Evolutionary conservation across 805 yeast genomes (phyloP), one percentile per base, ranked within the genome.

Genomic region (Wickerhamomyces ciferrii): DNA sequence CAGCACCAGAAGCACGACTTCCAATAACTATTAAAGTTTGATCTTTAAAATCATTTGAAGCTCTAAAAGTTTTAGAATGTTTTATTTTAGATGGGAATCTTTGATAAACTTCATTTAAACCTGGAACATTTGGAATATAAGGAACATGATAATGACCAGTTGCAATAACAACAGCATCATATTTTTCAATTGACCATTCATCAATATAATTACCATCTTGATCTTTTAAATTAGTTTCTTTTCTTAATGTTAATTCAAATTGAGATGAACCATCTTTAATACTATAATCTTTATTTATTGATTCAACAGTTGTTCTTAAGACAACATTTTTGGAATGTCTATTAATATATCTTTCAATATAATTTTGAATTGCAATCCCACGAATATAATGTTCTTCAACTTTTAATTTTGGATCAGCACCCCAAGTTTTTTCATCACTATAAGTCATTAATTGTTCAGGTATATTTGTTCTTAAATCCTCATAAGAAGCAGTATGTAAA

Each of bases 1-100:
- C 95, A 17, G 77, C 73, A 17, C 89, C 94, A 37, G 86, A 78
- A 4, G 89, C 79, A 8, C 81, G 77, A 50, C 79, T 79, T 0
- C 92, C 94, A 17, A 85, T 72, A 3, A 84, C 72, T 43, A 85
- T 61, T 7, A 79, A 75, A 5, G 56, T 66, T 48, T 63, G 52
- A 20, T 47, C 56, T 27, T 50, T 43, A 43, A 61, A 65, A 8
- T 43, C 45, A 1, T 49, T 53, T 1, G 40, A 48, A 18, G 13
- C 55, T 42, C 56, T 58, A 60, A 56, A 61, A 43, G 49, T 62
- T 39, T 56, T 67, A 29, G 69, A 64, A 42, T 66, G 70, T 29
- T 55, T 51, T 2, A 66, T 53, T 23, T 51, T 51, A 0, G 41
- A 48, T 7, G 58, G 59, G 39, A 39, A 50, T 27, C 43, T 21